A percentile compares a stretch with the other conserved stretches of the same genome.
Conservation (phyloP, 2,329 filamentous ascomycete species). For the Exophiala alcalophila region DNA sequence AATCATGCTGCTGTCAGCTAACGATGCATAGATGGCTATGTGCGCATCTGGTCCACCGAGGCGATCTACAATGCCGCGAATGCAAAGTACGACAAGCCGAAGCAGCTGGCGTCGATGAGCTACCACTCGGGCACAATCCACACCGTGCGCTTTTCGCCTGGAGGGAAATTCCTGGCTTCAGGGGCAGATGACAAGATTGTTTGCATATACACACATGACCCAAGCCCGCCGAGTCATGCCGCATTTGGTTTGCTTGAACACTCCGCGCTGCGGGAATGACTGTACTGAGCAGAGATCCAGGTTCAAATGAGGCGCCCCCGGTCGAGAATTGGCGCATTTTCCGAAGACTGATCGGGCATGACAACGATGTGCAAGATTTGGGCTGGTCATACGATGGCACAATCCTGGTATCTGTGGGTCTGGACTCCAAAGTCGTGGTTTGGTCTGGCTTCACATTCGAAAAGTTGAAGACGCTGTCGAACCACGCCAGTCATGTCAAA, state of each 20-base stretch:
- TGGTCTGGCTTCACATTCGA: conserved; percentile 99
- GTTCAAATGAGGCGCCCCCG: conserved; percentile 82
- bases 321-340: conserved; percentile 98
- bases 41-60: conserved; percentile 96
- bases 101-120: conserved; percentile 96
- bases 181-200: conserved; percentile 99
- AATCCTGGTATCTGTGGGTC: conserved; percentile 87
- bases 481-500: conserved; percentile 97
- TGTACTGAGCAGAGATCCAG: conserved; percentile 40
- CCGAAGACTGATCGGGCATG: conserved; percentile 88
- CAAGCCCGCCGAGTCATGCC: conserved; percentile 71
- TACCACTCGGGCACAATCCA: conserved; percentile 97
- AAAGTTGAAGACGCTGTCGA: conserved; percentile 88
- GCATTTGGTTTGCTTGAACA: conserved; percentile 65
- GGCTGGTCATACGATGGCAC: conserved; percentile 97
- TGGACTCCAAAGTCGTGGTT: conserved; percentile 96
- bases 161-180: conserved; percentile 90
- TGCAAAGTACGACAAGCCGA: conserved; percentile 70
- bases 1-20: conserved; percentile 23
- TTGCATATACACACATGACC: conserved; percentile 90
- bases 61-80: conserved; percentile 80
- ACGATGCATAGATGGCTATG: conserved; percentile 72
- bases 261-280: conserved; percentile 4
- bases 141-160: conserved; percentile 93
- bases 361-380: conserved; percentile 97